These are phyloP conservation scores for Circinella minor DNA, from an alignment of 371 early-diverging fungal species.

Conservation along the genomic window DNA sequence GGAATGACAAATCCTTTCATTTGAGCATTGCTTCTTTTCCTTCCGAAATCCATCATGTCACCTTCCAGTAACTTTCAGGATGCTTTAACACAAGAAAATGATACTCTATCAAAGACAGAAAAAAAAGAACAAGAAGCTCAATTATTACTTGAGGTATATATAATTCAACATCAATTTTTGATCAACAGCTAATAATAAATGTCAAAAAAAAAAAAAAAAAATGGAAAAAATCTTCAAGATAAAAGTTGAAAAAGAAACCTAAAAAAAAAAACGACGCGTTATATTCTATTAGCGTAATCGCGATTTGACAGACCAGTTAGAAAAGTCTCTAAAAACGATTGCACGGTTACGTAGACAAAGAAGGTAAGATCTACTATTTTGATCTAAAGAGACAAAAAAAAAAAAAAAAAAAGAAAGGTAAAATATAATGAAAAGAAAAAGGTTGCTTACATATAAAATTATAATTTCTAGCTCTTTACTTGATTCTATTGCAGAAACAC, in stretches of 20 bases:
- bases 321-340: constrained; percentile 15
- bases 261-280: background rate
- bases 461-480: constrained; percentile 10
- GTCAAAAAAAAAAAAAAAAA: background rate
- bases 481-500: constrained; percentile 16
- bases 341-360: constrained; percentile 19
- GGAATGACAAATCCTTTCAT: background rate
- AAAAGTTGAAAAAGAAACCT: background rate
- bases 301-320: constrained; percentile 16
- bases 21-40: background rate
- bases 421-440: too few species aligned
- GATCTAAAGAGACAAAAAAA: background rate
- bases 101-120: constrained; percentile 3
- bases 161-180: background rate
- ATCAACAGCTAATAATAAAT: background rate
- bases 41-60: constrained; percentile 8
- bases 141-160: constrained; percentile 10
- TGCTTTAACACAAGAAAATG: background rate
- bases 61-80: background rate
- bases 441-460: too few species aligned
- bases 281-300: constrained; percentile 14
- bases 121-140: constrained; percentile 16
- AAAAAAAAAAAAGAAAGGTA: too few species aligned
- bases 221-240: background rate
- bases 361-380: constrained; percentile 9